These are phyloP conservation scores for Kodamaea restingae DNA, from an alignment of 805 yeast species.

Conservation along the genomic window DNA sequence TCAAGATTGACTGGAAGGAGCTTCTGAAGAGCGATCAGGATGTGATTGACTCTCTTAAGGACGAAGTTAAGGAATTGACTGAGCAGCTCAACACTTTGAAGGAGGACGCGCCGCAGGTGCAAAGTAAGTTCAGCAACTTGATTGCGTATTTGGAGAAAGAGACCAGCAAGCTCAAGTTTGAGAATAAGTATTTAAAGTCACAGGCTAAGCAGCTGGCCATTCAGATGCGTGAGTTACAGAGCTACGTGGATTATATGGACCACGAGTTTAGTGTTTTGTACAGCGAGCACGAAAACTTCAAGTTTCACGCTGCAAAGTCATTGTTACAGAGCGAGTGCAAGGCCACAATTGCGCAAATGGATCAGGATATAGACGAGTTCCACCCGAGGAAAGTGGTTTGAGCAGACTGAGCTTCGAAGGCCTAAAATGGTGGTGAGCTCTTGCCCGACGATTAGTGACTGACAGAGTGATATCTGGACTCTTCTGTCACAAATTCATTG, in stretches of 20 bases:
- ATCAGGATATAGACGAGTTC: slow-evolving; percentile 14
- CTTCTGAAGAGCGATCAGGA: slow-evolving; percentile 22
- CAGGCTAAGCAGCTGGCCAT: slow-evolving; percentile 16
- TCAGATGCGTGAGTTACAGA: slow-evolving; percentile 21
- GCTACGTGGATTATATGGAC: slow-evolving; percentile 23
- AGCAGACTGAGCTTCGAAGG: too few species aligned
- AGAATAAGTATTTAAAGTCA: slow-evolving; percentile 29
- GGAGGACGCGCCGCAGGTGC: slow-evolving; percentile 1
- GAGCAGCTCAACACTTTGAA: slow-evolving; percentile 18
- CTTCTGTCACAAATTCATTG: too few species aligned
- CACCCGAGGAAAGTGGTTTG: slow-evolving; percentile 7
- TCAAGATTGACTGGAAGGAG: slow-evolving; percentile 32
- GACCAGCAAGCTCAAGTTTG: slow-evolving; percentile 27
- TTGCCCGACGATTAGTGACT: too few species aligned
- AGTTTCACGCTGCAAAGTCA: slow-evolving; percentile 2
- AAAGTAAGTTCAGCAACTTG: slow-evolving; percentile 21
- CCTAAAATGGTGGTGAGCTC: too few species aligned
- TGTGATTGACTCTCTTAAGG: slow-evolving; percentile 25
- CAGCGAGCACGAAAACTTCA: slow-evolving; percentile 3
- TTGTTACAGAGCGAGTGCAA: slow-evolving; percentile 8
- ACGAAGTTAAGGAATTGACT: slow-evolving; percentile 30
- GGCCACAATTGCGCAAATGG: slow-evolving; percentile 7
- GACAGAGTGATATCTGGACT: too few species aligned
- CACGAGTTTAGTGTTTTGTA: slow-evolving; percentile 7
- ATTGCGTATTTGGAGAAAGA: slow-evolving; percentile 31